phyloP scores from a whole-genome alignment of 2,329 filamentous ascomycete species.

The Trichophyton benhamiae region DNA sequence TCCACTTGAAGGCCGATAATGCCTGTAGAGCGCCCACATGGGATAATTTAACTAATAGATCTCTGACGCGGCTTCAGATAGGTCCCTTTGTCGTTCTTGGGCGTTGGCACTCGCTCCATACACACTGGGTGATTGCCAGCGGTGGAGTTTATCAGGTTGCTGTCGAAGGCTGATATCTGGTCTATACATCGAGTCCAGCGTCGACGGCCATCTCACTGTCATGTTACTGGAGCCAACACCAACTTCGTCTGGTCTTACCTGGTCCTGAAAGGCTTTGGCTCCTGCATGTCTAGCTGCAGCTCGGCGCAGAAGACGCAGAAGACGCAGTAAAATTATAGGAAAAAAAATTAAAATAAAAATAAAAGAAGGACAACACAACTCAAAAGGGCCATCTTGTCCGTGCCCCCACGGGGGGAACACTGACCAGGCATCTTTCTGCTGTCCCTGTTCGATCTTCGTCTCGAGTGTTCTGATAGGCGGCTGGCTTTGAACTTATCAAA shows the following conservation, averaged over 20 bases:
- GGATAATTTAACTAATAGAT: background rate
- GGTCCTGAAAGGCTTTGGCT: background rate
- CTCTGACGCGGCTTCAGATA: background rate
- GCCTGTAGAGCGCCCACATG: slow-evolving; percentile 4
- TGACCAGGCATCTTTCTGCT: no score
- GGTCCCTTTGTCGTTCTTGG: background rate
- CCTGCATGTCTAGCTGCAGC: background rate
- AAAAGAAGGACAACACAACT: no score
- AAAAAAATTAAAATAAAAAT: no score
- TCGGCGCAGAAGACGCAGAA: background rate
- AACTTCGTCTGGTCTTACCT: background rate
- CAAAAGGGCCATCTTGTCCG: no score
- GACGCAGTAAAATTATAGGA: no score
- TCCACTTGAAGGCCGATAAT: background rate
- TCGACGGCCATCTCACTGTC: background rate
- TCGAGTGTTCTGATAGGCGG: no score
- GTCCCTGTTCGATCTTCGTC: no score
- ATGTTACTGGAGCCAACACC: background rate
- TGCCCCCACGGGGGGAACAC: no score
- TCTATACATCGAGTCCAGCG: background rate
- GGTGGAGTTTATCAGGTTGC: background rate
- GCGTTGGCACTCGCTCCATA: background rate
- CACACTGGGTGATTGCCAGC: no score
- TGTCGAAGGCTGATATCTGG: background rate
- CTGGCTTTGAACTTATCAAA: no score